Base-by-base conservation (phyloP, 345 rosid genomes). In the Hypericum perforatum region DNA sequence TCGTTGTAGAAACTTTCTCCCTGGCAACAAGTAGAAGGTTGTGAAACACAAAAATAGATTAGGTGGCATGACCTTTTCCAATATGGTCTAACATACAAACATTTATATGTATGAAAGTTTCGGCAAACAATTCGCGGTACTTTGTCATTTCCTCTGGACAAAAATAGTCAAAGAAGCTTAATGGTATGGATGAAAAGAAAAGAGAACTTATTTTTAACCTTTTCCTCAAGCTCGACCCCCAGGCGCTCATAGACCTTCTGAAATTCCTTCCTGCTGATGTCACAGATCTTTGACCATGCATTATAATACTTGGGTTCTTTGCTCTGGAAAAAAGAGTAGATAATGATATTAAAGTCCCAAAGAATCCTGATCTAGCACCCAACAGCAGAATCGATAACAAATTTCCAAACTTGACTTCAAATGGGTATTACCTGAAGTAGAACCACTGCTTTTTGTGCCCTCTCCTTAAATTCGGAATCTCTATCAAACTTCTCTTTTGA, bases 1-100 rank as follows among this genome's bases (percentile, higher is more conserved):
- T 86, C 94, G 60, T 92, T 92, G 67, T 92, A 88, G 69, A 92
- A 92, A 78, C 98, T 92, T 75, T 92, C 98, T 11, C 98, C 98
- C 97, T 92, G 70, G 53, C 56, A 75, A 59, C 40, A 60, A 58
- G 43, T 50, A 66, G 59, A 8, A 11, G 57, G 3, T 29, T 22
- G 22, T 6, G 22, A 7, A 54, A 1, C 32, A 22, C 32, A 22
- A 1, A 22, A 22, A 22, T 22, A 22, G 32, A 22, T 22, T 22
- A 22, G 32, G 32, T 22, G 32, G 32, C 32, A 22, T 22, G 32
- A 22, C 32, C 32, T 22, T 22, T 22, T 22, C 32, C 32, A 22
- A 22, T 22, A 22, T 22, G 32, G 32, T 4, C 4, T 22, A 22
- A 22, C 32, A 22, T 1, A 1, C 32, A 22, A 22, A 22, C 32